A percentile compares a stretch with the other conserved stretches of the same genome.
Conservation (phyloP, 2,329 filamentous ascomycete genomes). For the Fusarium nelsonii region DNA sequence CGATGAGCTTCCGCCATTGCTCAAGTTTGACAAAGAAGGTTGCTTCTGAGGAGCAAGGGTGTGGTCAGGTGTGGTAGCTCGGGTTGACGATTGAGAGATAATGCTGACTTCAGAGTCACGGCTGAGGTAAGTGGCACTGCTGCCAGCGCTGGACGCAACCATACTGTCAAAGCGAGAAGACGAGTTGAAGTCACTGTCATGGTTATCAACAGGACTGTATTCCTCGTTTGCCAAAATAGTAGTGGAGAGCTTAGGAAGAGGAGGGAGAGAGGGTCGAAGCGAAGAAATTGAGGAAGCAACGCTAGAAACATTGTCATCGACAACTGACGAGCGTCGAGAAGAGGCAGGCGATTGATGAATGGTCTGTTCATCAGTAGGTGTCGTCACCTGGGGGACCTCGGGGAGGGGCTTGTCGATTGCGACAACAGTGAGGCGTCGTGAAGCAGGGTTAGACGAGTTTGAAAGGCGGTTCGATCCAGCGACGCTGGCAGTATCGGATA, state of each 20-base stretch:
- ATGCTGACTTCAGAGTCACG: conserved; percentile 85
- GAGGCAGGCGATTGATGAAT: conserved; percentile 53
- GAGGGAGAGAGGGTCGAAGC: conserved; percentile 63
- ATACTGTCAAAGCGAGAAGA: conserved; percentile 75
- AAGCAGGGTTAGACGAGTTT: conserved; percentile 54
- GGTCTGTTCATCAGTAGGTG: conserved; percentile 51
- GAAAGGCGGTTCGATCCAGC: conserved; percentile 56
- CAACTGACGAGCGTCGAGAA: conserved; percentile 59
- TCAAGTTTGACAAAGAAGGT: conserved; percentile 76
- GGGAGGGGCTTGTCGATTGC: conserved; percentile 77
- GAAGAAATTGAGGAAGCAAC: conserved; percentile 62
- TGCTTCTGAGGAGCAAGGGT: conserved; percentile 66
- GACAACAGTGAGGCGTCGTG: conserved; percentile 56
- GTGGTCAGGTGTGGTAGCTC: conserved; percentile 87
- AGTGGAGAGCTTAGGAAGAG: conserved; percentile 69
- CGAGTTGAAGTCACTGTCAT: conserved; percentile 64
- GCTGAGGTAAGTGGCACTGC: conserved; percentile 81
- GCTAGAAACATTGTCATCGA: conserved; percentile 58
- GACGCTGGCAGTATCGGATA: conserved; percentile 53
- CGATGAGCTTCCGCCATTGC: conserved; percentile 72
- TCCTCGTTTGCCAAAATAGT: conserved; percentile 62
- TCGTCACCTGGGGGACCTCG: conserved; percentile 69
- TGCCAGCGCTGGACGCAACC: conserved; percentile 80
- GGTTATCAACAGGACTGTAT: conserved; percentile 61
- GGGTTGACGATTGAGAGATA: conserved; percentile 84